Percentiles rank a stretch among this genome's conserved stretches.
Evolutionary conservation across 2,329 filamentous ascomycete genomes (phyloP).

Genomic region (Botrytis medusae): DNA sequence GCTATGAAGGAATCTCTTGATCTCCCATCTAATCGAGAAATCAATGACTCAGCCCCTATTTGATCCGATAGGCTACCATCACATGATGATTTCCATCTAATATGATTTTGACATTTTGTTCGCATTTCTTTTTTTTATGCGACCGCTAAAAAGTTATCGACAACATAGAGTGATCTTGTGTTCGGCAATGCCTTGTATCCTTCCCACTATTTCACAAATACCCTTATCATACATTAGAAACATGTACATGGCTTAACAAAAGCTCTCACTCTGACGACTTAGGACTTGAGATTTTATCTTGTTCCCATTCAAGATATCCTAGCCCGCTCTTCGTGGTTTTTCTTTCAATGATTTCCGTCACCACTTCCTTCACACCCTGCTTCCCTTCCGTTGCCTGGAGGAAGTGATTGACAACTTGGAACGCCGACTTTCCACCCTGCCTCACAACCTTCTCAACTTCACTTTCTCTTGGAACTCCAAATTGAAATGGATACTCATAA

Average conservation of each 20-base stretch:
- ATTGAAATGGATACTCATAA: conserved; percentile 69
- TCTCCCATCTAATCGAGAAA: conserved; percentile 32
- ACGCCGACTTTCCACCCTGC: conserved; percentile 44
- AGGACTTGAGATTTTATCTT: conserved; percentile 9
- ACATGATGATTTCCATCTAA: conserved; percentile 32
- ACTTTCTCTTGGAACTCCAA: conserved; percentile 68
- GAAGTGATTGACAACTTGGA: conserved; percentile 64
- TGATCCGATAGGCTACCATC: conserved; percentile 26
- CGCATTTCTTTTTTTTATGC: conserved; percentile 27
- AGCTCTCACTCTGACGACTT: background rate
- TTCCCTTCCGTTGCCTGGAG: conserved; percentile 59
- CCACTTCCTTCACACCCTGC: conserved; percentile 68
- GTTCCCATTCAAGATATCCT: conserved; percentile 40
- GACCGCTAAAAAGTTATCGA: conserved; percentile 29
- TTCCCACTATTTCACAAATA: conserved; percentile 29
- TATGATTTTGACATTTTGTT: conserved; percentile 7
- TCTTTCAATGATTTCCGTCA: conserved; percentile 65
- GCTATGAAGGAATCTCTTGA: conserved; percentile 23
- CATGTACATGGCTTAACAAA: conserved; percentile 18
- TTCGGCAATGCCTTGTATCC: conserved; percentile 22
- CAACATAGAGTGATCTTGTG: conserved; percentile 16
- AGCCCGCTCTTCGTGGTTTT: conserved; percentile 2
- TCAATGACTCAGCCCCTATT: conserved; percentile 34
- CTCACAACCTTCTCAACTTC: conserved; percentile 53
- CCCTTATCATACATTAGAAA: conserved; percentile 23